Percentiles rank a stretch among this genome's conserved stretches.
phyloP scores from a whole-genome alignment of 129 eudicot genomes.

The Mikania micrantha region DNA sequence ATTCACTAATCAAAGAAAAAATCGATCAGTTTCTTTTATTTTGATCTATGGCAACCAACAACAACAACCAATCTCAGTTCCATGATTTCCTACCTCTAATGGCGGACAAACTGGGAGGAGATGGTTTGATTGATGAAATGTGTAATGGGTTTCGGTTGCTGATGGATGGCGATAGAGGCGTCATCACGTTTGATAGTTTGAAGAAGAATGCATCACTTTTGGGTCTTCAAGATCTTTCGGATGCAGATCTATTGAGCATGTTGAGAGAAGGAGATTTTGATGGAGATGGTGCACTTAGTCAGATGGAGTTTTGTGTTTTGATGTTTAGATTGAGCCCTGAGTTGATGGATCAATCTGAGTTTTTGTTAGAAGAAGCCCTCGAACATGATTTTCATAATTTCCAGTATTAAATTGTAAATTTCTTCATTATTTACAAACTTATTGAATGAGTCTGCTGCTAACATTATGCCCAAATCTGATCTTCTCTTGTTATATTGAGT shows the following conservation, averaged over 20 bases:
- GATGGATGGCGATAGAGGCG: conserved; percentile 59
- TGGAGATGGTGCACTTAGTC: conserved; percentile 67
- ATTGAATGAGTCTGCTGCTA: neutral
- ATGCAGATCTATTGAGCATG: conserved; percentile 53
- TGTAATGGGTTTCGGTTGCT: conserved; percentile 66
- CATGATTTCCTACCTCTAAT: conserved; percentile 59
- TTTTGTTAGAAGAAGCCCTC: conserved; percentile 58
- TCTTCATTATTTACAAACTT: neutral
- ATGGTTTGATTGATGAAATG: conserved; percentile 58
- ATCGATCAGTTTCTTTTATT: neutral
- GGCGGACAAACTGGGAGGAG: conserved; percentile 74
- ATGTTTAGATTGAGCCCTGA: conserved; percentile 84
- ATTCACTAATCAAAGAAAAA: neutral
- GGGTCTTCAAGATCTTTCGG: conserved; percentile 57
- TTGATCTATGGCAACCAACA: conserved; percentile 29
- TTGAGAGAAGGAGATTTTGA: conserved; percentile 66
- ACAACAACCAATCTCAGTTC: conserved; percentile 29
- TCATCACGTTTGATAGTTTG: conserved; percentile 70
- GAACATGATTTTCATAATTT: conserved; percentile 27
- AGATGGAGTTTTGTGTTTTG: conserved; percentile 87
- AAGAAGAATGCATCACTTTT: conserved; percentile 48
- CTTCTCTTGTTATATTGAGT: too few species aligned
- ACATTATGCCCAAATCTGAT: neutral
- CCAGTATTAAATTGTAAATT: neutral
- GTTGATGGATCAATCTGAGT: conserved; percentile 64